Conservation (phyloP, 2,329 filamentous ascomycete genomes). For the Lecanosticta acicola region DNA sequence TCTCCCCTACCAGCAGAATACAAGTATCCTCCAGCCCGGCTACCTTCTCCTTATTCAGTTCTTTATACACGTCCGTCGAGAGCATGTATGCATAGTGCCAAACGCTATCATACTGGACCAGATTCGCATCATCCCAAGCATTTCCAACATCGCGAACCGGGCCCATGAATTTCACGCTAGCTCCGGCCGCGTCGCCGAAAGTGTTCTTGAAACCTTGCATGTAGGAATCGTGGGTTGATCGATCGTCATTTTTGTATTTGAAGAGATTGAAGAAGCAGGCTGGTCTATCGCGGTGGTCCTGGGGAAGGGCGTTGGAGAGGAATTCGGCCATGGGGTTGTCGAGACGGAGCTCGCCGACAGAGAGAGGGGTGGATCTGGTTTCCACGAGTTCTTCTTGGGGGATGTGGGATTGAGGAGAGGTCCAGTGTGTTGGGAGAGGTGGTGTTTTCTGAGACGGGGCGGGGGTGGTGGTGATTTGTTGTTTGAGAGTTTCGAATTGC, state of each 20-base stretch:
- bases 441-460: background rate
- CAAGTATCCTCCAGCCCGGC: conserved; percentile 17
- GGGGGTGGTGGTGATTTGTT: background rate
- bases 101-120: conserved; percentile 19
- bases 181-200: conserved; percentile 16
- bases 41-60: conserved; percentile 16
- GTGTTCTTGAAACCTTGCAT: conserved; percentile 17
- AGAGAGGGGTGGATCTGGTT: background rate
- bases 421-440: conserved; percentile 3
- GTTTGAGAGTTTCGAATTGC: background rate
- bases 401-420: background rate
- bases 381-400: conserved; percentile 1
- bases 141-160: conserved; percentile 3
- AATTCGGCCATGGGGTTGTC: conserved; percentile 12
- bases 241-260: conserved; percentile 14
- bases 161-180: conserved; percentile 16
- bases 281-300: conserved; percentile 3
- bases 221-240: conserved; percentile 13
- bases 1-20: conserved; percentile 17
- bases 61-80: conserved; percentile 12
- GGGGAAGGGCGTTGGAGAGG: conserved; percentile 9
- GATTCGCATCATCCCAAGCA: conserved; percentile 13
- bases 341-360: conserved; percentile 14
- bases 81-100: conserved; percentile 21
- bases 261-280: conserved; percentile 22